A percentile compares a stretch with the other conserved stretches of the same genome.
Evolutionary conservation across 2,329 filamentous ascomycete species (phyloP).

Genomic region (Phialocephala sp.): DNA sequence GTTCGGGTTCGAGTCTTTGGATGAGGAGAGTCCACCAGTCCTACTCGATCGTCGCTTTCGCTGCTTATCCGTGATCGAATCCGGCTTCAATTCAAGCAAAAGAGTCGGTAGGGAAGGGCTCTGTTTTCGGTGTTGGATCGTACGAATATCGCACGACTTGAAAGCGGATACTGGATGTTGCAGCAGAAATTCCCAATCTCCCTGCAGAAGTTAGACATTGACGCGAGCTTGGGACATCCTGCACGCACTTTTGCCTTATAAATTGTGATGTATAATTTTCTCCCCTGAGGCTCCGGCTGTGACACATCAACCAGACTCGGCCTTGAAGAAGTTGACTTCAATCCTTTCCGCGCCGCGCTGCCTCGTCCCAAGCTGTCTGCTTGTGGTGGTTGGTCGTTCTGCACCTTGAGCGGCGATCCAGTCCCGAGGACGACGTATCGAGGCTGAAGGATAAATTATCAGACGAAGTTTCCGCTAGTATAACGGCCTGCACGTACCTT

Average conservation of each 20-base stretch:
- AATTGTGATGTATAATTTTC: slow-evolving; percentile 41
- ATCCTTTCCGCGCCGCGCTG: slow-evolving; percentile 29
- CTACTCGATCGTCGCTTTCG: slow-evolving; percentile 69
- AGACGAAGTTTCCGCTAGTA: slow-evolving; percentile 13
- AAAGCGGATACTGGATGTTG: slow-evolving; percentile 43
- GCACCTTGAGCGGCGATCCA: slow-evolving; percentile 47
- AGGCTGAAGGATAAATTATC: slow-evolving; percentile 47
- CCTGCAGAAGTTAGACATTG: slow-evolving; percentile 33
- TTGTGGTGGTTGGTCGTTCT: slow-evolving; percentile 52
- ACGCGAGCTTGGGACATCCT: background rate
- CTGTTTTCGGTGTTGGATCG: slow-evolving; percentile 66
- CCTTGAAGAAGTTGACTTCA: slow-evolving; percentile 36
- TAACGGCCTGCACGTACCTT: slow-evolving; percentile 50
- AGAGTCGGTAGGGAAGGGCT: slow-evolving; percentile 64
- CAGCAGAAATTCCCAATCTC: slow-evolving; percentile 42
- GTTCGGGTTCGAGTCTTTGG: slow-evolving; percentile 40
- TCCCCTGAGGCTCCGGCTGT: slow-evolving; percentile 24
- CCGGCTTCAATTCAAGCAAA: slow-evolving; percentile 58
- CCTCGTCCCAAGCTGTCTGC: slow-evolving; percentile 20
- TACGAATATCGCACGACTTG: slow-evolving; percentile 52
- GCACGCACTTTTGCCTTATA: slow-evolving; percentile 44
- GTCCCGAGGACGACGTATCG: slow-evolving; percentile 65
- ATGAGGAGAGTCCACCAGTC: slow-evolving; percentile 56
- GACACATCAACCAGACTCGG: slow-evolving; percentile 39
- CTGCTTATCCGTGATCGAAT: slow-evolving; percentile 60